Evolutionary conservation across 352 stramenopile species (phyloP), one percentile per base, ranked within the genome.

Genomic region (Globisporangium sylvaticum): DNA sequence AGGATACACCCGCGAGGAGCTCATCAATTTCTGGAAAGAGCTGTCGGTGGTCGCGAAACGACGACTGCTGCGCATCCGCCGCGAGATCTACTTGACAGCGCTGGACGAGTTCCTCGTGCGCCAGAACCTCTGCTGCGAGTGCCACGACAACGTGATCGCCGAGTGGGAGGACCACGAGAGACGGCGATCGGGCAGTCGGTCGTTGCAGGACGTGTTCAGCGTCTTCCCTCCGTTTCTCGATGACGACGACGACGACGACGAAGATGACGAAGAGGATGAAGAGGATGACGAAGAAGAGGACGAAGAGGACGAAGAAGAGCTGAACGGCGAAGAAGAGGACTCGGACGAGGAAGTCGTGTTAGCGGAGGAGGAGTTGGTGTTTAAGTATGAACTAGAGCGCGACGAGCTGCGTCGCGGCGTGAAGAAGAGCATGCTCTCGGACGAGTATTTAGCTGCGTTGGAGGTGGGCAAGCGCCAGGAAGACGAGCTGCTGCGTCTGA

Each of bases 1-100:
- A 31, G 79, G 81, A 12, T 92, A 84, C 71, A 83, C 84, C 44
- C 77, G 80, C 39, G 84, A 91, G 22, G 84, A 92, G 67, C 78
- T 92, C 6, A 77, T 92, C 61, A 92, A 92, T 63, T 92, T 90
- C 58, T 92, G 84, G 84, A 87, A 87, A 55, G 84, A 92, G 39
- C 59, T 92, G 44, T 77, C 84, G 24, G 62, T 87, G 2, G 77
- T 88, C 10, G 76, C 81, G 57, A 92, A 92, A 71, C 73, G 82
- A 42, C 67, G 79, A 58, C 64, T 92, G 69, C 74, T 92, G 64
- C 81, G 84, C 24, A 92, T 92, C 70, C 83, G 83, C 25, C 81
- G 84, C 18, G 81, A 91, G 59, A 76, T 84, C 31, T 92, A 89
- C 61, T 64, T 92, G 54, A 80, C 78, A 29, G 81, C 83, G 48